Conservation (phyloP, 202 grass and related monocot genomes). For the Schoenoplectus tabernaemontani region DNA sequence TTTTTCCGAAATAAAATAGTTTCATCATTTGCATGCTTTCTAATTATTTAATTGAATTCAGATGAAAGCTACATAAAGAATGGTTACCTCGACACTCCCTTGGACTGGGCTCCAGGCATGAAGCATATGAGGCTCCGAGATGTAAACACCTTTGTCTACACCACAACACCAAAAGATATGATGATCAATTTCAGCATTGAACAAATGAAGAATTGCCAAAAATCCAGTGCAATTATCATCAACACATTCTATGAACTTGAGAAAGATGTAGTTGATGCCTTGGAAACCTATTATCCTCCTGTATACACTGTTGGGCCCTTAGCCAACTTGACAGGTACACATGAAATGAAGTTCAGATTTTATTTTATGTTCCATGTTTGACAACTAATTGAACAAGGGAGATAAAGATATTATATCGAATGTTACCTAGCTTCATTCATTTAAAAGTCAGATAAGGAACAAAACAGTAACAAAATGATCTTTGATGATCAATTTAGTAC, state of each 20-base stretch:
- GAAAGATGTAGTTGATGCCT: constrained; percentile 32
- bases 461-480: no score
- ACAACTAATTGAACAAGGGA: neutral
- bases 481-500: no score
- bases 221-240: constrained; percentile 30
- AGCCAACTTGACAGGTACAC: neutral
- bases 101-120: constrained; percentile 36
- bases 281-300: constrained; percentile 23
- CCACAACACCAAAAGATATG: constrained; percentile 18
- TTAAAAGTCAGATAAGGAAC: no score
- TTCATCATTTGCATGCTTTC: neutral
- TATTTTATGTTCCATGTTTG: neutral
- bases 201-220: constrained; percentile 15
- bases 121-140: constrained; percentile 22
- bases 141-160: constrained; percentile 28
- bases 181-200: constrained; percentile 4
- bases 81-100: constrained; percentile 28
- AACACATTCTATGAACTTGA: constrained; percentile 41
- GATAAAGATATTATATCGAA: neutral
- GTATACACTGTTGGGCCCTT: constrained; percentile 30
- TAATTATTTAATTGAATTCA: neutral
- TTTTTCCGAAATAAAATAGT: neutral
- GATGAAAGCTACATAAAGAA: constrained; percentile 17
- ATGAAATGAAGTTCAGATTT: neutral
- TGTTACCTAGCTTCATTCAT: no score